Conservation (phyloP, 192 early-diverging fungal species). For the Umbelopsis ramanniana region DNA sequence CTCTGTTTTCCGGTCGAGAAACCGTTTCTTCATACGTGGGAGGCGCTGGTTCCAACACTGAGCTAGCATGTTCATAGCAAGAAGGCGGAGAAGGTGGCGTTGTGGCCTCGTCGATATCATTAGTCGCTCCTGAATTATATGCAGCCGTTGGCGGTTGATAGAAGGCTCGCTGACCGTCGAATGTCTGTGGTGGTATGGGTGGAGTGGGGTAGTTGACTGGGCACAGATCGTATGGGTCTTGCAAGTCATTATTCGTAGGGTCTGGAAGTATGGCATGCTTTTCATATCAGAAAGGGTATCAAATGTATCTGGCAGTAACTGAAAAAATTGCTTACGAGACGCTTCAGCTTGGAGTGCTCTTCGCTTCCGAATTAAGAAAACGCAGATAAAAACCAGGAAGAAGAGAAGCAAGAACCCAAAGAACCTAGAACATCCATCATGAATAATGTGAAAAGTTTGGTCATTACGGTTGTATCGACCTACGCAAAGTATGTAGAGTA, state of each 20-base stretch:
- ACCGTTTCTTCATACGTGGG: no score
- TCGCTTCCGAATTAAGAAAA: neutral
- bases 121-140: neutral
- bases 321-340: neutral
- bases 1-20: no score
- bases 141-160: neutral
- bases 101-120: neutral
- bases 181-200: neutral
- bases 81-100: no score
- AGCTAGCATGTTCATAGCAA: no score
- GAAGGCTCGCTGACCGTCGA: neutral
- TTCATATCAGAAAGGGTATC: neutral
- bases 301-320: neutral
- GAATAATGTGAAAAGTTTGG: neutral
- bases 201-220: neutral
- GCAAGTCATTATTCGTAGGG: neutral
- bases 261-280: neutral
- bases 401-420: neutral
- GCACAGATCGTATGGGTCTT: neutral
- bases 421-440: neutral
- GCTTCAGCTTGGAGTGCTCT: neutral
- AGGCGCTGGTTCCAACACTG: no score
- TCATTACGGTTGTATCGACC: neutral
- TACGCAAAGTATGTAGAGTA: neutral
- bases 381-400: neutral